Conservation (phyloP, 2,329 filamentous ascomycete species). For the Hypoxylon sp. region DNA sequence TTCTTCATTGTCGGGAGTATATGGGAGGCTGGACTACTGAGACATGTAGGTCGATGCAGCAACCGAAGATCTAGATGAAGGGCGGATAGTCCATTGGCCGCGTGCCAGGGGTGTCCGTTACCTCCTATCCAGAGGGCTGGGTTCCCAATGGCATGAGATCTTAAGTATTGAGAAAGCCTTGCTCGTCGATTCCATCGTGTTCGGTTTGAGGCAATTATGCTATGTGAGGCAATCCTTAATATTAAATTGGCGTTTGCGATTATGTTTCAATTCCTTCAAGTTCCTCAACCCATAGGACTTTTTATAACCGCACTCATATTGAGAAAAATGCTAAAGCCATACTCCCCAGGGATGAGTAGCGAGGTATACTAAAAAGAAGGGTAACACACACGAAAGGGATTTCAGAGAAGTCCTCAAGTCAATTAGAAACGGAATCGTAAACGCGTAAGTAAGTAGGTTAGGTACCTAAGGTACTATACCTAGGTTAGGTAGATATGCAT, state of each 20-base stretch:
- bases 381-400: constrained; percentile 4
- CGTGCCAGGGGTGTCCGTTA: constrained; percentile 25
- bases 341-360: constrained; percentile 4
- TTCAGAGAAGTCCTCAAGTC: not conserved
- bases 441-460: not conserved
- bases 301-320: not conserved
- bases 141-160: constrained; percentile 30
- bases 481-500: constrained; percentile 6
- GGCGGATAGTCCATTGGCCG: constrained; percentile 22
- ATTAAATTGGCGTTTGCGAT: constrained; percentile 2
- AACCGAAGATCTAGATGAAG: constrained; percentile 34
- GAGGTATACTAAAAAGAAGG: not conserved
- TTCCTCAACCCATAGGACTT: not conserved
- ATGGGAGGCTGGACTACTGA: constrained; percentile 23
- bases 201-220: not conserved
- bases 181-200: not conserved
- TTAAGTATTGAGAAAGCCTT: constrained; percentile 3
- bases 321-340: not conserved
- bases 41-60: constrained; percentile 38
- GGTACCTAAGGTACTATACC: not conserved
- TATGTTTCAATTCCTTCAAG: not conserved
- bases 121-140: constrained; percentile 5
- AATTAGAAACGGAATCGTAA: not conserved
- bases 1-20: constrained; percentile 13
- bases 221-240: not conserved